These are phyloP conservation scores for Vitis vinifera DNA, from an alignment of 164 flowering plant genomes.

Conservation along the genomic window DNA sequence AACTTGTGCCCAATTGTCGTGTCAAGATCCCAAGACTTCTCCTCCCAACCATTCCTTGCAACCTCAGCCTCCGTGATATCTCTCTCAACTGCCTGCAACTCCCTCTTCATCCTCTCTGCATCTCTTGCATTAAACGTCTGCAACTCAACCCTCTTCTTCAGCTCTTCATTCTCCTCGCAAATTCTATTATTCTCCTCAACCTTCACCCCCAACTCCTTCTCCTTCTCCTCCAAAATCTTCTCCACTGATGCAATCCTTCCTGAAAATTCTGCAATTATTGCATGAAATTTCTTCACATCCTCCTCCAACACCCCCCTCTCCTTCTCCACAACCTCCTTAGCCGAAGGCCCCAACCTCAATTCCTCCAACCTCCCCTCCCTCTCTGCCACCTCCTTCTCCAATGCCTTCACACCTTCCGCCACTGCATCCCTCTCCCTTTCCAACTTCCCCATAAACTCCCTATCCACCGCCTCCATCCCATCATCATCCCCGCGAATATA, in stretches of 20 bases:
- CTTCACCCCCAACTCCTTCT: conserved; percentile 58
- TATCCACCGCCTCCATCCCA: conserved; percentile 43
- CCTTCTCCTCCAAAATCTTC: conserved; percentile 62
- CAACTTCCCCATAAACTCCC: conserved; percentile 38
- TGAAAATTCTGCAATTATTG: conserved; percentile 36
- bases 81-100: conserved; percentile 81
- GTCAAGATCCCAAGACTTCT: conserved; percentile 83
- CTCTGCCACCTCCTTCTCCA: conserved; percentile 36
- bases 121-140: conserved; percentile 78
- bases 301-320: conserved; percentile 51
- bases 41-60: conserved; percentile 76
- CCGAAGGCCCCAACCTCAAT: conserved; percentile 47
- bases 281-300: conserved; percentile 67
- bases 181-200: conserved; percentile 43
- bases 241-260: conserved; percentile 32
- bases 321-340: conserved; percentile 57
- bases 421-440: conserved; percentile 32
- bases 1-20: conserved; percentile 38
- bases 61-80: conserved; percentile 73
- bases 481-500: conserved; percentile 74
- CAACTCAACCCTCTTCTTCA: conserved; percentile 59
- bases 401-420: conserved; percentile 21
- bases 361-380: conserved; percentile 43
- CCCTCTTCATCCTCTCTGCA: conserved; percentile 93
- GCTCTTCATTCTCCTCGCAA: conserved; percentile 77